Evolutionary conservation across 2,329 filamentous ascomycete species (phyloP).

Genomic region (Colletotrichum euphorbiae): DNA sequence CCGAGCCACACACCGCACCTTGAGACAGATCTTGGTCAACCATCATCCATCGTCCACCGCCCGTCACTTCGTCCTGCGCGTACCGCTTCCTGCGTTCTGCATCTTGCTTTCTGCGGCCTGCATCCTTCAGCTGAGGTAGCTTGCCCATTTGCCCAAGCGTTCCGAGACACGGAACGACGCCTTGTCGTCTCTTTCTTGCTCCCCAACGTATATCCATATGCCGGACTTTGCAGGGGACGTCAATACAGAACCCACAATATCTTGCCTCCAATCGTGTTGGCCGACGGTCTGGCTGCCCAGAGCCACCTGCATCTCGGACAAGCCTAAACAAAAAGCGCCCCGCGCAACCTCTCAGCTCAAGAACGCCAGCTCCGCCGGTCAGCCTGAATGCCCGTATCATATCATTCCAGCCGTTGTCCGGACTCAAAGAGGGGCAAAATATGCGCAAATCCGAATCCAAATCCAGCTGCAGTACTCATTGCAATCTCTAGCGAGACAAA

Average conservation of each 20-base stretch:
- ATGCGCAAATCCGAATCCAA: conserved; percentile 13
- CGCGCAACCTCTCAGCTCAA: conserved; percentile 12
- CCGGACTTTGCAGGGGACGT: neutral
- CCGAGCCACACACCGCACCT: conserved; percentile 27
- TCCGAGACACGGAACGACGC: conserved; percentile 34
- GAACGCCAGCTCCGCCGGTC: conserved; percentile 14
- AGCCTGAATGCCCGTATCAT: conserved; percentile 19
- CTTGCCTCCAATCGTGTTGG: neutral
- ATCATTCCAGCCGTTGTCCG: conserved; percentile 28
- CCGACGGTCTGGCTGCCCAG: conserved; percentile 5
- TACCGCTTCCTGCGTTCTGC: neutral
- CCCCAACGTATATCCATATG: conserved; percentile 1
- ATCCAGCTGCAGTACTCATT: neutral
- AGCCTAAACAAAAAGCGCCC: conserved; percentile 17
- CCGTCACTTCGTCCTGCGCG: neutral
- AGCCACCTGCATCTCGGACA: conserved; percentile 18
- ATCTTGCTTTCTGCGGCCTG: conserved; percentile 3
- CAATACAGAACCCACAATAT: too few species aligned
- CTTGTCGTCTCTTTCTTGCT: conserved; percentile 26
- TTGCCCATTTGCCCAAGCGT: conserved; percentile 7
- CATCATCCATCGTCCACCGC: neutral
- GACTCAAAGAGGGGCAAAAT: conserved; percentile 23
- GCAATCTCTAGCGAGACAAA: conserved; percentile 9
- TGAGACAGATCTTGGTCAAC: conserved; percentile 20
- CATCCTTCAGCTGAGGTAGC: conserved; percentile 17